Percentiles rank a stretch among this genome's conserved stretches.
These are phyloP conservation scores for Tylopilus sp. DNA, from an alignment of 768 basidiomycete species.

Conservation along the genomic window DNA sequence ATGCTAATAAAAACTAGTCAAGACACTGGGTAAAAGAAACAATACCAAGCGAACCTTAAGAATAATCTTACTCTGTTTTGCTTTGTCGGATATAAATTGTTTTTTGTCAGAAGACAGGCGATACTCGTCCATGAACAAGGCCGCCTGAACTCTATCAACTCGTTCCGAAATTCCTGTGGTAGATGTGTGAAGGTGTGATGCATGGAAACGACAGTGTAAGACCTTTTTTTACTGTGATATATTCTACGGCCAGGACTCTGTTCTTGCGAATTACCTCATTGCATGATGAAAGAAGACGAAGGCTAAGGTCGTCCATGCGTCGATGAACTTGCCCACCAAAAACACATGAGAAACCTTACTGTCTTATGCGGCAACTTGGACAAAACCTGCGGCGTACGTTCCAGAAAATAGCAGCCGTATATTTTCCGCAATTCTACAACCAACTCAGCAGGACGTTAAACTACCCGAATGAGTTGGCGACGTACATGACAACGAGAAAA, in stretches of 20 bases:
- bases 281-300: not conserved
- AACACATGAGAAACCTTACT: not conserved
- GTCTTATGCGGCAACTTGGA: not conserved
- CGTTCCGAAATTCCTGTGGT: not conserved
- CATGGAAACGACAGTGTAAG: not conserved
- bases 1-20: slow-evolving; percentile 1
- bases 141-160: slow-evolving; percentile 6
- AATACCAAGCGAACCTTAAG: not conserved
- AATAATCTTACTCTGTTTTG: not conserved
- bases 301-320: not conserved
- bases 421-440: slow-evolving; percentile 8
- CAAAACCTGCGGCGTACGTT: slow-evolving; percentile 14
- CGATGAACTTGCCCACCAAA: not conserved
- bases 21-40: not conserved
- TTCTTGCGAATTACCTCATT: not conserved
- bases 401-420: not conserved
- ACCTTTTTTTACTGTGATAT: not conserved
- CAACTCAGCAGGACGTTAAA: not conserved
- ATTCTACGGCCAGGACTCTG: not conserved
- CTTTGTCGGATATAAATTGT: slow-evolving; percentile 1
- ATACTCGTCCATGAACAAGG: slow-evolving; percentile 9
- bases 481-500: not conserved
- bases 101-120: not conserved
- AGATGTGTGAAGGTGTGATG: not conserved
- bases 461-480: no score